Evolutionary conservation across 305 asterid genomes (phyloP).

Genomic region (Plantago coronopus): DNA sequence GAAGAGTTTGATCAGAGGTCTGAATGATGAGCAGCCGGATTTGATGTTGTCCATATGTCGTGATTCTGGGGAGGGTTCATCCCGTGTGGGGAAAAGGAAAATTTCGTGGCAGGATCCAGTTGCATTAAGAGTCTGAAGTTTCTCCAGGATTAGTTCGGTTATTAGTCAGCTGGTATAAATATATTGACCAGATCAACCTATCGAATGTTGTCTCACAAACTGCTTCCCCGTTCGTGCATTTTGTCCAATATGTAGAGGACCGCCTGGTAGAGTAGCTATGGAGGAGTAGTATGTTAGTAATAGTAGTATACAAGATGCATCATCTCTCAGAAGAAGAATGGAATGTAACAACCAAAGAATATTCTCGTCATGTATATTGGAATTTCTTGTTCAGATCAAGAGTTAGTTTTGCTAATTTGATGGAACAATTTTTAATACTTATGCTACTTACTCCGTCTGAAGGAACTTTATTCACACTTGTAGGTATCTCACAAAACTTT

Average conservation of each 20-base stretch:
- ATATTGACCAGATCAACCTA: not conserved
- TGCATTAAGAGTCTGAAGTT: conserved; percentile 68
- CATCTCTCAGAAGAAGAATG: no score
- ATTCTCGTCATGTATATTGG: no score
- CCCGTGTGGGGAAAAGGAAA: conserved; percentile 73
- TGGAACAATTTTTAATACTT: conserved; percentile 12
- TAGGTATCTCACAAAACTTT: no score
- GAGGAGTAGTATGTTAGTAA: no score
- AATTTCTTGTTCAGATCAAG: no score
- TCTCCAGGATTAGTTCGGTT: not conserved
- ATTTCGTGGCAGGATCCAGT: conserved; percentile 95
- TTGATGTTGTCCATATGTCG: conserved; percentile 63
- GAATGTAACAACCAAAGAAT: no score
- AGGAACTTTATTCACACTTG: no score
- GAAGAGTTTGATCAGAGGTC: conserved; percentile 38
- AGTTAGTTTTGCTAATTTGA: no score
- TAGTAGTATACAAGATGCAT: no score
- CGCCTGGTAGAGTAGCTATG: not conserved
- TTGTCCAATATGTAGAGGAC: conserved; percentile 14
- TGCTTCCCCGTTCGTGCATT: not conserved
- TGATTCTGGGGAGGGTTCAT: conserved; percentile 61
- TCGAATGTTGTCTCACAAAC: conserved; percentile 9
- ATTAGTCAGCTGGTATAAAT: not conserved
- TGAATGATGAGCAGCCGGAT: conserved; percentile 65
- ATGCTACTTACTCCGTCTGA: no score